Conservation (phyloP, 129 eudicot genomes). For the Lonicera japonica region DNA sequence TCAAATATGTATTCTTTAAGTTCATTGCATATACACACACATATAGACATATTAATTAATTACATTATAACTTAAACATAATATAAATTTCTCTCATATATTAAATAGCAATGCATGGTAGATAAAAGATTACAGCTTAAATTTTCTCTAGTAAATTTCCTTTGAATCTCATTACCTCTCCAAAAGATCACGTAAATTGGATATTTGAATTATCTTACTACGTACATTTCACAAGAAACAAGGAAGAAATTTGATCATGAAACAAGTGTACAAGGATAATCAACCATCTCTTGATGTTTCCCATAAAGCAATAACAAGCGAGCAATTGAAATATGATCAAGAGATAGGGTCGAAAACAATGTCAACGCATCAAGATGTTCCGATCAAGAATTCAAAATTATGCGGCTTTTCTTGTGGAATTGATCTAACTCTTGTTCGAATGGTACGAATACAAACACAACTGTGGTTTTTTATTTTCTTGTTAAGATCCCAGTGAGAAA, state of each 20-base stretch:
- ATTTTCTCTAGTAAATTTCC: neutral
- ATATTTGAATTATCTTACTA: neutral
- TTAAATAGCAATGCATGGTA: neutral
- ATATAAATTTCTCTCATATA: neutral
- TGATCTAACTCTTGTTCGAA: conserved; percentile 37
- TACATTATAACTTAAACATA: neutral
- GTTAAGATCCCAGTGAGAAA: neutral
- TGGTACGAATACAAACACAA: conserved; percentile 10
- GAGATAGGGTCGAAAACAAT: conserved; percentile 28
- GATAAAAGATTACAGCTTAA: neutral
- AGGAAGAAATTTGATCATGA: conserved; percentile 18
- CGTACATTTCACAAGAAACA: neutral
- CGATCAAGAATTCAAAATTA: conserved; percentile 7
- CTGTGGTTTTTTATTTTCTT: neutral
- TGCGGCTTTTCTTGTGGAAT: conserved; percentile 26
- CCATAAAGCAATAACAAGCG: conserved; percentile 21
- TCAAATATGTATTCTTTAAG: too few species aligned
- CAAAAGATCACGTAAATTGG: neutral
- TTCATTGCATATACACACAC: too few species aligned
- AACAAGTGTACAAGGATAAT: conserved; percentile 21
- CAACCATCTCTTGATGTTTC: conserved; percentile 26
- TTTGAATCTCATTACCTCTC: neutral
- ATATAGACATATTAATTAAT: neutral
- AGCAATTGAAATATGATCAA: conserved; percentile 33
- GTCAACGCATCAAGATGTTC: conserved; percentile 14